Conservation (phyloP, 768 basidiomycete species). For the Pisolithus albus region DNA sequence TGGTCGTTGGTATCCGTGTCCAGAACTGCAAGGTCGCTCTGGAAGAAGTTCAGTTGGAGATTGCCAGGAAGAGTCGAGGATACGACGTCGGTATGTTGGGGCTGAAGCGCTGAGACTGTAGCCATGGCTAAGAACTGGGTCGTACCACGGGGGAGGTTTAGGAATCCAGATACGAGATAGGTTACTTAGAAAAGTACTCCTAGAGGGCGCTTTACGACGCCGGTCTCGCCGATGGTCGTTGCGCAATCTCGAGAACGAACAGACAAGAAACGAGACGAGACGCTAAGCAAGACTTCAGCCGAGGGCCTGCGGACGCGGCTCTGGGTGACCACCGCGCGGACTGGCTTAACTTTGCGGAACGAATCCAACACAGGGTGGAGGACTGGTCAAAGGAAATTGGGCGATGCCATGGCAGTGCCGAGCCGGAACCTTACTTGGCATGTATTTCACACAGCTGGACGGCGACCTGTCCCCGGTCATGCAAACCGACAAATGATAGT, state of each 20-base stretch:
- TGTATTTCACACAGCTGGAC: neutral
- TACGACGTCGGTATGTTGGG: conserved; percentile 34
- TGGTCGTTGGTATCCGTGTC: conserved; percentile 61
- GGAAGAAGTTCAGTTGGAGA: conserved; percentile 38
- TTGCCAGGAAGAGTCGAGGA: conserved; percentile 25
- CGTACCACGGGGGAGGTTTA: too few relatives aligned
- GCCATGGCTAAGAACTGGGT: neutral
- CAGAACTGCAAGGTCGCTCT: conserved; percentile 46
- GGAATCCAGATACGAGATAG: too few relatives aligned
- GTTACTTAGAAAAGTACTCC: too few relatives aligned
- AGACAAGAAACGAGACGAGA: too few relatives aligned
- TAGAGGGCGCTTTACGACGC: too few relatives aligned
- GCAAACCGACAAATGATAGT: neutral
- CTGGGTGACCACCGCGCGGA: too few relatives aligned
- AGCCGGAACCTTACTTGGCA: neutral
- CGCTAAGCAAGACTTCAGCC: too few relatives aligned
- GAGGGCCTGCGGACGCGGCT: too few relatives aligned
- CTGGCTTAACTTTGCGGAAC: too few relatives aligned
- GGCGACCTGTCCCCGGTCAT: neutral
- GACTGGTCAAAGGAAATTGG: neutral
- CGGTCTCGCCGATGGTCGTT: too few relatives aligned
- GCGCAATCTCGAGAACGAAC: too few relatives aligned
- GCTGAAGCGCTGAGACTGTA: conserved; percentile 28
- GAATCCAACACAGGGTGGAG: neutral
- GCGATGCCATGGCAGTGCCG: neutral